Evolutionary conservation across 2,329 filamentous ascomycete genomes (phyloP), one percentile per base, ranked within the genome.

Genomic region (Xylaria sp.): DNA sequence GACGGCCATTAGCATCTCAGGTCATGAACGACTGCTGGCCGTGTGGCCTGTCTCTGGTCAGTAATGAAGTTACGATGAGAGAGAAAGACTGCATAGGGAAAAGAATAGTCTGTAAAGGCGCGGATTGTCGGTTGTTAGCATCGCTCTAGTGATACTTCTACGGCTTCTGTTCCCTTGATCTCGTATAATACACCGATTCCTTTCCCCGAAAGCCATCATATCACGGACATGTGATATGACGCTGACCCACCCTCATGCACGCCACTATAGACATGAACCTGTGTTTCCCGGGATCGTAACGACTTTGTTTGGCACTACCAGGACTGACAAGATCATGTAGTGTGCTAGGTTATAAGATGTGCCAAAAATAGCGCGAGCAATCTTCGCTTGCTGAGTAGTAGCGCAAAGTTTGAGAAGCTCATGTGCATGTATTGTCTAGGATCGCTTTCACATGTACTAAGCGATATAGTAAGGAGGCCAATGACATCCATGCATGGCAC

Each of bases 61-160:
- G 71, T 71, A 74, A 73, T 65, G 66, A 73, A 67, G 57, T 72
- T 74, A 75, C 64, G 72, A 73, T 66, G 72, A 73, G 67, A 73
- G 67, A 71, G 66, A 63, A 63, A 60, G 61, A 66, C 52, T 64
- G 54, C 56, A 73, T 70, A 72, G 57, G 66, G 68, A 67, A 66
- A 63, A 70, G 70, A 66, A 60, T 72, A 60, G 66, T 56, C 56
- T 63, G 48, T 44, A 61, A 54, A 54, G 65, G 50, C 41, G 60
- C n/a, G 55, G 46, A 28, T 23, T 60, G 39, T 48, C 57, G 18
- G 44, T 44, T 44, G 44, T 54, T 6, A 52, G 51, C 32, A 58
- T 57, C 44, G 23, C 48, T 54, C 12, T 56, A 10, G 55, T 69
- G 55, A 44, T 65, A 32, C 46, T 50, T 58, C 39, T 56, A 58